Evolutionary conservation across 2,329 filamentous ascomycete species (phyloP), one percentile per base, ranked within the genome.

Genomic region (Coniella lustricola): DNA sequence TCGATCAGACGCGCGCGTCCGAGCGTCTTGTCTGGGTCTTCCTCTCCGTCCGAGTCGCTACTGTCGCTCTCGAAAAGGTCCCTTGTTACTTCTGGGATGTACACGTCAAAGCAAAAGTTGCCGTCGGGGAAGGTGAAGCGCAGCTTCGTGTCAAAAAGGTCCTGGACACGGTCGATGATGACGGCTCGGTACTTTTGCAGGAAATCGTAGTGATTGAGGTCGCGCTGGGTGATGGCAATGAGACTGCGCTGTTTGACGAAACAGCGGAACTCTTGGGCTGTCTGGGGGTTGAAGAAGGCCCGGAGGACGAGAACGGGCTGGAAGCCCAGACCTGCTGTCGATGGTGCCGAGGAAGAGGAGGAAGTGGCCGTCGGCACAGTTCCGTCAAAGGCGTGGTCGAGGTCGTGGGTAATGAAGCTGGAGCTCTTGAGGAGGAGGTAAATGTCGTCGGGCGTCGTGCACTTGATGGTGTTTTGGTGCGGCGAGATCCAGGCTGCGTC

Each of bases 351-450:
- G 4, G 31, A 64, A 22, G 57, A 66, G 60, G 39, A 57, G 17
- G 35, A 54, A 61, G 55, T 53, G 3, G 70, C 61, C 64, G 44
- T 49, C 52, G 46, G 55, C 37, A 85, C 77, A 56, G 73, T 72
- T 57, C 84, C 90, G 55, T 95, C 88, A 56, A 96, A 97, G 1
- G 90, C 89, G 63, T 96, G 88, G 60, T 94, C 87, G 7, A 98
- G 74, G 62, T 98, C 93, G 65, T 97, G 90, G 3, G 87, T 95
- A 52, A 97, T 76, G 61, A 98, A 97, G 60, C 90, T 90, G 21
- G 90, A 95, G 60, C 86, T 90, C 70, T 98, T 98, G 13, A 98
- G 76, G 1, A 98, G 77, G 14, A 97, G 76, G 62, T 97, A 98
- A 38, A 98, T 81, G 60, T 98, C 93, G 63, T 93, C 94, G 3